Conservation (phyloP, 495 filamentous ascomycete species). For the Neurospora hispaniola region DNA sequence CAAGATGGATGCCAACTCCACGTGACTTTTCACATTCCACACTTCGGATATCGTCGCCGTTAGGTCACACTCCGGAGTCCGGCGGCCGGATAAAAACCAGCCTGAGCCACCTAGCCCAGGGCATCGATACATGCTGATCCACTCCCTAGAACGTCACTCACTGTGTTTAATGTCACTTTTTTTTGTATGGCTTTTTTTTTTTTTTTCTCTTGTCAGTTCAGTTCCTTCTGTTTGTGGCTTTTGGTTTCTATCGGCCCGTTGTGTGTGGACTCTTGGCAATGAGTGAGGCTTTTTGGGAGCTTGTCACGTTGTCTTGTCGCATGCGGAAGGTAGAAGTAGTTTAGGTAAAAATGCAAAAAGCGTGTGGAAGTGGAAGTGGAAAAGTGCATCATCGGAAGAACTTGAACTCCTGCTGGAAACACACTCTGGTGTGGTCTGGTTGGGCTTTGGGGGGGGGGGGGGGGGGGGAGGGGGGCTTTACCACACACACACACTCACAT, state of each 20-base stretch:
- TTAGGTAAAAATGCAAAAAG: not conserved
- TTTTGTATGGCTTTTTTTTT: not conserved
- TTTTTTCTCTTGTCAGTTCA: too few species aligned
- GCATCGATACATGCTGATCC: not conserved
- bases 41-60: not conserved
- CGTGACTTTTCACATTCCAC: not conserved
- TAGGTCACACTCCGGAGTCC: not conserved
- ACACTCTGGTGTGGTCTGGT: not conserved
- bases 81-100: not conserved
- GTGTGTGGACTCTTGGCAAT: not conserved
- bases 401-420: not conserved
- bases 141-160: not conserved
- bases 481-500: not conserved
- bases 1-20: not conserved
- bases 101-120: too few species aligned
- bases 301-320: not conserved
- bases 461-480: accelerated
- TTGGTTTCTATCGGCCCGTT: not conserved
- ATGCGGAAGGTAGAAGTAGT: not conserved
- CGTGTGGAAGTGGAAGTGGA: not conserved
- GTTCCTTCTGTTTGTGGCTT: not conserved
- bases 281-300: not conserved
- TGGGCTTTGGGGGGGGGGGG: too few species aligned
- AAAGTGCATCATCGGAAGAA: not conserved
- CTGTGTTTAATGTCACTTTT: not conserved